Conservation (phyloP, 73 alveolate species). For the Paramecium primaurelia region DNA sequence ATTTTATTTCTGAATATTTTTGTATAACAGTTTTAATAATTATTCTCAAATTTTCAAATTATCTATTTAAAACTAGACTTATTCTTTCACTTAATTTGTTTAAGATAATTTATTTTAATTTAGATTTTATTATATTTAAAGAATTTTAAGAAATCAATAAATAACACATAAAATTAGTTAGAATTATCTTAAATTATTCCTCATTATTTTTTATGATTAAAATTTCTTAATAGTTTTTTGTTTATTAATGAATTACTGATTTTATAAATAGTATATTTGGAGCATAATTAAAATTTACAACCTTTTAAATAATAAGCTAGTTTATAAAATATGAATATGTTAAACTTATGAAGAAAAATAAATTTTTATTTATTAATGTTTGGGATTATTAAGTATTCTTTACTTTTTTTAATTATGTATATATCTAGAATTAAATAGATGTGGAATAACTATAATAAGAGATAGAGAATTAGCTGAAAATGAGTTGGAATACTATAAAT, state of each 20-base stretch:
- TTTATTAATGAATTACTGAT: no score
- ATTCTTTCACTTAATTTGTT: background rate
- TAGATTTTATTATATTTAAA: background rate
- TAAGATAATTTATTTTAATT: background rate
- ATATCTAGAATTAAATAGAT: background rate
- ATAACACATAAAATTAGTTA: no score
- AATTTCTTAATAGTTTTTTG: no score
- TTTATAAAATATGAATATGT: background rate
- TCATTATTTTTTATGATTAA: no score
- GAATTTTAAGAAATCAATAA: no score
- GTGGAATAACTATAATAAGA: background rate
- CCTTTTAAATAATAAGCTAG: background rate
- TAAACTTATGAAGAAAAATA: background rate
- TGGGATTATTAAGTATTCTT: background rate
- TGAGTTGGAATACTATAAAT: constrained; percentile 1
- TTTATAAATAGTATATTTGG: no score
- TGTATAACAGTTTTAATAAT: background rate
- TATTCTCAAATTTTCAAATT: background rate
- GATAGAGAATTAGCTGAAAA: constrained; percentile 15
- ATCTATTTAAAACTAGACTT: no score
- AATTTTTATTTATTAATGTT: constrained; percentile 12
- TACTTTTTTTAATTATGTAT: background rate
- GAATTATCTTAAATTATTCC: no score
- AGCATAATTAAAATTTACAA: no score
- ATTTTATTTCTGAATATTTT: background rate